These are phyloP conservation scores for Elaeis oleifera DNA, from an alignment of 202 grass and related monocot genomes.

Conservation along the genomic window DNA sequence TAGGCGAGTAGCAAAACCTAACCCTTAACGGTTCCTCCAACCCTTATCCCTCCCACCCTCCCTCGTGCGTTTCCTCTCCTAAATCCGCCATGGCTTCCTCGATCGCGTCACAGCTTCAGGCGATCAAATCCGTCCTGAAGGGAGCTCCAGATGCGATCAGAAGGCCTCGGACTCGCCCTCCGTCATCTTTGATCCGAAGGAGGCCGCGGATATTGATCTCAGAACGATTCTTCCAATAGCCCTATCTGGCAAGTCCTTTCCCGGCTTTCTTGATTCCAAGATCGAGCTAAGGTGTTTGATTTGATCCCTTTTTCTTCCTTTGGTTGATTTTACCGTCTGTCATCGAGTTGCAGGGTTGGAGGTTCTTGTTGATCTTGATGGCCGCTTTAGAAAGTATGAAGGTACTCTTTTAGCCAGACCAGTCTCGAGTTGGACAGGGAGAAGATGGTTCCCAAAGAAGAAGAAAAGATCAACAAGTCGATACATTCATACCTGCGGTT, in stretches of 20 bases:
- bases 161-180: conserved; percentile 52
- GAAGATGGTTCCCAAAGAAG: conserved; percentile 59
- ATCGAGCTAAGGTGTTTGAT: neutral
- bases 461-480: conserved; percentile 74
- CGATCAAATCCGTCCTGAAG: conserved; percentile 59
- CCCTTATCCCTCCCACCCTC: no score
- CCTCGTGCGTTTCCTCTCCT: no score
- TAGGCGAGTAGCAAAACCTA: no score
- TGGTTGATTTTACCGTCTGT: neutral
- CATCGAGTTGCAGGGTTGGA: conserved; percentile 59
- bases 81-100: conserved; percentile 43
- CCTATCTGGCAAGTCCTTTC: conserved; percentile 36
- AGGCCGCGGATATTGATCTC: conserved; percentile 72
- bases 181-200: conserved; percentile 63
- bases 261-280: neutral
- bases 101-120: conserved; percentile 64
- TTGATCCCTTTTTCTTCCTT: no score
- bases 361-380: conserved; percentile 44
- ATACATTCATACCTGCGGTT: conserved; percentile 67
- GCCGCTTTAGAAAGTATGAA: conserved; percentile 50
- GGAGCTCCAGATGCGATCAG: conserved; percentile 27
- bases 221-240: conserved; percentile 66
- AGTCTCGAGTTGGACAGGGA: conserved; percentile 77
- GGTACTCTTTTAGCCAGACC: conserved; percentile 59
- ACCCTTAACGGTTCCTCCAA: no score